A percentile compares a stretch with the other conserved stretches of the same genome.
phyloP scores from a whole-genome alignment of 257 asterid genomes.

The Penstemon newberryi region DNA sequence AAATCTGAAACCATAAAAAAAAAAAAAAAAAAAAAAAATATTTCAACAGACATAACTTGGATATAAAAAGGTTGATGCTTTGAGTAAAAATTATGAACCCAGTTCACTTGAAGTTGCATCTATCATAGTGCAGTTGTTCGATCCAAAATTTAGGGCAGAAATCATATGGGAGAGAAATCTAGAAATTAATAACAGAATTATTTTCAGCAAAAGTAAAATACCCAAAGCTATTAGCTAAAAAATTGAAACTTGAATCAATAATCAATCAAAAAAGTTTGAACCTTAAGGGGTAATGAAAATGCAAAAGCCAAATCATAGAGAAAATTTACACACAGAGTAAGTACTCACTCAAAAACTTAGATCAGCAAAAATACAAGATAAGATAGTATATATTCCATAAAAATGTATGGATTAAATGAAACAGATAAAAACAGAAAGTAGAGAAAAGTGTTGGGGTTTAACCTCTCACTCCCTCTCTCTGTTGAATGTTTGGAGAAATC shows the following conservation, averaged over 20 bases:
- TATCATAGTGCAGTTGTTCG: background rate
- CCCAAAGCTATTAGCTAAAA: conserved; percentile 9
- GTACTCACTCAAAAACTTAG: conserved; percentile 2
- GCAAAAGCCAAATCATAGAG: conserved; percentile 24
- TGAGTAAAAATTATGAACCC: background rate
- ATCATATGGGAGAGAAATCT: background rate
- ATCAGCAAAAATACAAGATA: background rate
- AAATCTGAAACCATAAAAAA: background rate
- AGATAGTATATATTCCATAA: background rate
- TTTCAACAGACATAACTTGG: background rate
- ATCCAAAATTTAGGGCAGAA: background rate
- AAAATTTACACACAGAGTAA: conserved; percentile 16
- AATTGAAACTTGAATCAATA: background rate
- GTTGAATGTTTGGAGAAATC: conserved; percentile 18
- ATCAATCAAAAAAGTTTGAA: conserved; percentile 3
- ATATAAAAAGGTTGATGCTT: background rate
- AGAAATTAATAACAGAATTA: background rate
- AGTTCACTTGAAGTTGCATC: background rate
- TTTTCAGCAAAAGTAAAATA: background rate
- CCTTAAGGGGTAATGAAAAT: background rate
- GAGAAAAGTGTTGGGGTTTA: background rate
- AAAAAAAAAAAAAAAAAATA: background rate
- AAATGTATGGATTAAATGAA: background rate
- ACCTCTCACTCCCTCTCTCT: background rate
- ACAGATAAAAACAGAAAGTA: background rate